Conservation (phyloP, 768 basidiomycete species). For the Holtermannia corniformis region DNA sequence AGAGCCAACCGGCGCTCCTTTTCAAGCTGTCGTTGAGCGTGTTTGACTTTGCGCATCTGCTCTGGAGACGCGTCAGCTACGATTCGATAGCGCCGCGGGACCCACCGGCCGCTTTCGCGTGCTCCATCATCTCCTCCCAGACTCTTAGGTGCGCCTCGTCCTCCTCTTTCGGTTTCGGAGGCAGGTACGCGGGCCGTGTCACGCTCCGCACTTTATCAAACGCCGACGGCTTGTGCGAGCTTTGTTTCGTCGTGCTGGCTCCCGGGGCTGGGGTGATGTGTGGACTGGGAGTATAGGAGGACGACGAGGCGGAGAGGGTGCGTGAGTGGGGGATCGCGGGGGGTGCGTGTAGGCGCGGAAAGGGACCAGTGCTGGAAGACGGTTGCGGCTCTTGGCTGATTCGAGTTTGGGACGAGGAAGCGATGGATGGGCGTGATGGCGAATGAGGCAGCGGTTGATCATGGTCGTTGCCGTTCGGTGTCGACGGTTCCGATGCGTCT, state of each 20-base stretch:
- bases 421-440: neutral
- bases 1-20: constrained; percentile 27
- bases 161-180: constrained; percentile 35
- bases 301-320: constrained; percentile 14
- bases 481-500: constrained; percentile 5
- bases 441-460: neutral
- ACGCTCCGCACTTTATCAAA: constrained; percentile 33
- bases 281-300: neutral
- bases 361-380: neutral
- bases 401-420: constrained; percentile 4
- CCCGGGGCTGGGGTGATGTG: constrained; percentile 1
- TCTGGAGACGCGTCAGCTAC: neutral
- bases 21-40: constrained; percentile 14
- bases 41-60: constrained; percentile 8
- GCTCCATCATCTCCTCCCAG: constrained; percentile 40
- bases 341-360: constrained; percentile 23
- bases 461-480: constrained; percentile 1
- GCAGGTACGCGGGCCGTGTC: constrained; percentile 33
- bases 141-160: constrained; percentile 35
- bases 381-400: constrained; percentile 8
- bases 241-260: neutral
- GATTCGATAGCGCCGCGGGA: neutral
- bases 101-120: constrained; percentile 25
- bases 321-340: constrained; percentile 33
- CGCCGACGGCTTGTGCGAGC: constrained; percentile 3